Conservation (phyloP, 352 stramenopile genomes). For the Globisporangium mamillatum region DNA sequence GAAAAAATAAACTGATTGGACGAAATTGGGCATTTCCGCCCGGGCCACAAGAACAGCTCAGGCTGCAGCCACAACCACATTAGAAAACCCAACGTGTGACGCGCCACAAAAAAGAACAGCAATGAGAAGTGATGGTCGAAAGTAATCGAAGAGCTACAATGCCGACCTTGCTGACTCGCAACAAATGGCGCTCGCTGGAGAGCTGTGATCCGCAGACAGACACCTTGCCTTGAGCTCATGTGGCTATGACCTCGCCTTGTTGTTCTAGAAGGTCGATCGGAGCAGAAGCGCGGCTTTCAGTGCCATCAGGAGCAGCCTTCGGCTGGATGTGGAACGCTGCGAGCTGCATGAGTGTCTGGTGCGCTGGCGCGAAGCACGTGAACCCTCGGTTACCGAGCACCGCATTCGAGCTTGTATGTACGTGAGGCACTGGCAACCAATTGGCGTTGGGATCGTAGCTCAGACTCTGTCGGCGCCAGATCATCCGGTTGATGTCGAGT, state of each 20-base stretch:
- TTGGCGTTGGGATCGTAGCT: not conserved
- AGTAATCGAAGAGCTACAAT: not conserved
- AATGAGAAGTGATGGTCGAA: not conserved
- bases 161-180: not conserved
- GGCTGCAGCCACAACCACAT: not conserved
- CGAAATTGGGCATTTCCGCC: not conserved
- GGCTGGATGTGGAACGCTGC: constrained; percentile 19
- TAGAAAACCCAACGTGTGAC: not conserved
- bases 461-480: constrained; percentile 48
- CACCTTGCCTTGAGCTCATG: not conserved
- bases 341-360: constrained; percentile 32
- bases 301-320: not conserved
- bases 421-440: constrained; percentile 22
- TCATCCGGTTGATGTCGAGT: constrained; percentile 61
- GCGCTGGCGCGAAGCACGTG: constrained; percentile 21
- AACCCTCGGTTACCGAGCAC: constrained; percentile 19
- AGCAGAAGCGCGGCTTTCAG: not conserved
- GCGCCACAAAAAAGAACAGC: not conserved
- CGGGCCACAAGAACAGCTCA: constrained; percentile 4
- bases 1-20: not conserved
- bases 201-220: not conserved
- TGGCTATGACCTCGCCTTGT: not conserved
- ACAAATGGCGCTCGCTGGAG: not conserved
- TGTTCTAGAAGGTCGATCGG: not conserved
- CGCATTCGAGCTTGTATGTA: constrained; percentile 36